Evolutionary conservation across 1,284 basidiomycete genomes (phyloP), one percentile per base, ranked within the genome.

Genomic region (Ceratobasidium theobromae): DNA sequence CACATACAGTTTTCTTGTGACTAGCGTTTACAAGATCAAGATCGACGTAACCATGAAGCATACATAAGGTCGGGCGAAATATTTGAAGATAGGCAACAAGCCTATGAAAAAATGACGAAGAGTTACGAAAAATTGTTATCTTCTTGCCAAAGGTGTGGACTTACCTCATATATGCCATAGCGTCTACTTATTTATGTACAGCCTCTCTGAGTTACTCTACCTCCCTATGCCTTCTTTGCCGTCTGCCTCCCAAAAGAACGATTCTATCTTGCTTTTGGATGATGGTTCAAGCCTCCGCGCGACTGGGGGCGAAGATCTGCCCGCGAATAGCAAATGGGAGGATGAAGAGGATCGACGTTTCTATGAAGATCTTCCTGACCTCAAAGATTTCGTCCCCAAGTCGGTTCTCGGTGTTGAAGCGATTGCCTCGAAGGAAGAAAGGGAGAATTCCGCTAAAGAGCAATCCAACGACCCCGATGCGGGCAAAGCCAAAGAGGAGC

Each of bases 31-130:
- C 93, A 98, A 85, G 94, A 98, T 69, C 95, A 98, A 77, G 97
- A 99, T 75, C 87, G 89, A 70, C 85, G 89, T 55, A 99, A 99
- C 72, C 95, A 98, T 73, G 96, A 99, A 79, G 97, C 96, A 66
- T 99, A 99, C 75, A 98, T 99, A 73, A 91, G 93, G 40, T 98
- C 94, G 0, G 96, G 96, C 25, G 95, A 99, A 77, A 98, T 99
- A 70, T 99, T 99, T 72, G 97, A 99, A 75, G 97, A 99, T 76
- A 87, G 97, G 18, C 95, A 98, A 75, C 95, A 99, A 76, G 92
- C 90, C 12, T 99, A 98, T 75, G 97, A 99, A 79, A 95, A 94
- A 78, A 95, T 98, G 90, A 93, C 94, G 12, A 95, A 93, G 75
- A 85, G 86, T 35, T 97, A 98, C 72, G 96, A 99, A 77, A 93